phyloP scores from a whole-genome alignment of 495 filamentous ascomycete genomes.

The Jackrogersella multiformis region DNA sequence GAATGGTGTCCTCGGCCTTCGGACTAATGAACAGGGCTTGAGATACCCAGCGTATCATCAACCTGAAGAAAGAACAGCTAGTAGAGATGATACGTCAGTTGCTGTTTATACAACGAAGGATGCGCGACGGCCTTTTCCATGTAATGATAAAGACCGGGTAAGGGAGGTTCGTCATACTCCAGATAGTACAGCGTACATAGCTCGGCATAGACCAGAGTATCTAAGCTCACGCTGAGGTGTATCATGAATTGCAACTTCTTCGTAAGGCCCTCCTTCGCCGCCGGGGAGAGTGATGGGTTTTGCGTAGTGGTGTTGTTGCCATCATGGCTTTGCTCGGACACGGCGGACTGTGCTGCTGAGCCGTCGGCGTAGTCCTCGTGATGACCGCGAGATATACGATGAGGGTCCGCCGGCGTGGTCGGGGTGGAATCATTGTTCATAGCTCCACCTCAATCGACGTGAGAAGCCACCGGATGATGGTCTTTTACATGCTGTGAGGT shows the following conservation, averaged over 20 bases:
- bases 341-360: constrained; percentile 38
- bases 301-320: constrained; percentile 22
- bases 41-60: constrained; percentile 73
- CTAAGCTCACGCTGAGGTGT: constrained; percentile 74
- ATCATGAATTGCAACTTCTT: constrained; percentile 74
- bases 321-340: constrained; percentile 34
- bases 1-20: constrained; percentile 64
- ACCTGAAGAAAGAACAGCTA: constrained; percentile 81
- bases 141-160: neutral
- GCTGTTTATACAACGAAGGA: neutral
- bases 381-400: constrained; percentile 44
- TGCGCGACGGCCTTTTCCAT: neutral
- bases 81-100: constrained; percentile 48
- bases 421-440: constrained; percentile 75
- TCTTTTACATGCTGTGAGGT: constrained; percentile 47
- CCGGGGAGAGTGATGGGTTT: constrained; percentile 38
- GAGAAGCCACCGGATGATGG: constrained; percentile 39
- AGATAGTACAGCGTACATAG: constrained; percentile 87
- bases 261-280: constrained; percentile 55
- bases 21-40: constrained; percentile 83
- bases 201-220: constrained; percentile 83
- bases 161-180: constrained; percentile 69
- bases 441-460: constrained; percentile 58
- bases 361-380: constrained; percentile 45
- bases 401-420: constrained; percentile 61